These are phyloP conservation scores for Vitis hybrid DNA, from an alignment of 177 flowering plant species.

Conservation along the genomic window DNA sequence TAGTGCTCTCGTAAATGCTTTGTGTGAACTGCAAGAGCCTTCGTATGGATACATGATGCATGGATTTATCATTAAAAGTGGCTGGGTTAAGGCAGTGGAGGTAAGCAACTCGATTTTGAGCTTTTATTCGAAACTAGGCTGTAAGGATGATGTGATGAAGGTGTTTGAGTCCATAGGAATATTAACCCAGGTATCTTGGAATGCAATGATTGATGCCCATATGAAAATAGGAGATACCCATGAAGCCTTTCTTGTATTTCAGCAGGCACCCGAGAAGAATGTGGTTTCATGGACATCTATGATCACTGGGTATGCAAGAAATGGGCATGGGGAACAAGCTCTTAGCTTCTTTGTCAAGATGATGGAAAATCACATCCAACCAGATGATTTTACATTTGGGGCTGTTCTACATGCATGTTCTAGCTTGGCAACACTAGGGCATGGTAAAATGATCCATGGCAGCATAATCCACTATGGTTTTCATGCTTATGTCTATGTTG, in stretches of 20 bases:
- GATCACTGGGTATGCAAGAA: constrained; percentile 65
- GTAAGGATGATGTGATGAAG: constrained; percentile 38
- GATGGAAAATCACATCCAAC: constrained; percentile 34
- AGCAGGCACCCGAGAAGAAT: constrained; percentile 49
- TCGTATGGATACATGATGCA: constrained; percentile 55
- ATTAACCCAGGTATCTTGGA: constrained; percentile 65
- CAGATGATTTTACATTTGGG: constrained; percentile 67
- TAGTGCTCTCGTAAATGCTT: constrained; percentile 59
- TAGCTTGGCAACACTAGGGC: constrained; percentile 44
- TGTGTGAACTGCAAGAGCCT: constrained; percentile 35
- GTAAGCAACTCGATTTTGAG: constrained; percentile 62
- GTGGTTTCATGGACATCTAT: constrained; percentile 74
- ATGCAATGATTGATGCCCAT: constrained; percentile 64
- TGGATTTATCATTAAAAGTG: constrained; percentile 45
- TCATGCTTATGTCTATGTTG: constrained; percentile 44
- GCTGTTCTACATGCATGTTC: constrained; percentile 75
- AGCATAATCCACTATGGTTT: constrained; percentile 47
- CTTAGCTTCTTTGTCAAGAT: constrained; percentile 48
- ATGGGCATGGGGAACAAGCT: constrained; percentile 53
- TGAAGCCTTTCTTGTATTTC: constrained; percentile 46
- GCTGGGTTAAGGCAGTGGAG: constrained; percentile 63
- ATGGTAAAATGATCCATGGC: constrained; percentile 64
- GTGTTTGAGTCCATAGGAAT: constrained; percentile 33
- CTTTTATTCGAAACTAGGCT: constrained; percentile 50
- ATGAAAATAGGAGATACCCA: constrained; percentile 56